Base-by-base conservation (phyloP, 2,329 filamentous ascomycete genomes). In the Pseudocercospora vitis region DNA sequence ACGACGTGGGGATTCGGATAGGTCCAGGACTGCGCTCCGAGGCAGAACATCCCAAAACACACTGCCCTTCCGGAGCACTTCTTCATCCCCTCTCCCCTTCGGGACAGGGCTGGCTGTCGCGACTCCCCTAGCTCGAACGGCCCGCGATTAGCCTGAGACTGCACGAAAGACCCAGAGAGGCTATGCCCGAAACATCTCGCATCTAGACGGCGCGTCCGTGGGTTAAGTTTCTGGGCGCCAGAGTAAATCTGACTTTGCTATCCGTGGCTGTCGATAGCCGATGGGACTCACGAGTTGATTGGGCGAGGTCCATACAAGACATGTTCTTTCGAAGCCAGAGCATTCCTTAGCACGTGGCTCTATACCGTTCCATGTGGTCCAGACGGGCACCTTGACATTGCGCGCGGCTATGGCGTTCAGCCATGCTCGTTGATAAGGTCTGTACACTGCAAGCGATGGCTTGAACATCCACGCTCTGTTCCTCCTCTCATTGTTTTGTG, bases 331-430 rank as follows among this genome's bases (percentile, higher is more conserved):
- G 19, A 26, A 32, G 31, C 18, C 33, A 48, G 24, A 48, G 46
- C 46, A 33, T 18, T 24, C 19, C 39, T 29, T 33, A 28, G 48
- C 35, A 50, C 48, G 48, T 50, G 48, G 48, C 48, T 50, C 48
- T 21, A 24, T 44, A 29, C 37, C 44, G 28, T 32, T 32, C 16
- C 24, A 29, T 44, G 28, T 39, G 48, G 48, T 51, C 48, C 33
- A 50, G 48, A 47, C 29, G 24, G 24, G 48, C 24, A 28, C 16
- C 28, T 31, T 18, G 33, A 28, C 37, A 42, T 24, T 42, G 37
- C 18, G 12, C 37, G 19, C 37, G 37, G 37, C n/a, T 24, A 42
- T 42, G 37, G 37, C 37, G 37, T 21, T 24, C 37, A 42, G 37
- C 37, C 37, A 26, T 42, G 19, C 37, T 18, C 3, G 14, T 42